Conservation (phyloP, 2,329 filamentous ascomycete species). For the Epichloe uncinata region DNA sequence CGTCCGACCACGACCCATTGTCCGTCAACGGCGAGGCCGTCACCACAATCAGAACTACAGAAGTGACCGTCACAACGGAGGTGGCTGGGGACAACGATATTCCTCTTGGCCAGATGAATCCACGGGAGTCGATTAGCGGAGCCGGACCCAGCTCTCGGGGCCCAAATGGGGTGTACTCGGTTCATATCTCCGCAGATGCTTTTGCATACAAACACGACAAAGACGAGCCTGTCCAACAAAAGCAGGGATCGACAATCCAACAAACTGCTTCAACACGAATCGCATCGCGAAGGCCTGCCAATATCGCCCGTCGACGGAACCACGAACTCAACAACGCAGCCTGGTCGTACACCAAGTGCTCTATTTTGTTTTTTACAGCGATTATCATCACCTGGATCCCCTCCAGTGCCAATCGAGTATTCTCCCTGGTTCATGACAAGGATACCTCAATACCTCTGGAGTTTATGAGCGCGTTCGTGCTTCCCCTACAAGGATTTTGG, state of each 20-base stretch:
- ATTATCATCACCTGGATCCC: constrained; percentile 59
- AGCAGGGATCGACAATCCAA: constrained; percentile 12
- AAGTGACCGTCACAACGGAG: constrained; percentile 50
- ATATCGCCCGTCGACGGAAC: constrained; percentile 22
- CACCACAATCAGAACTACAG: constrained; percentile 42
- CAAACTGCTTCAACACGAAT: constrained; percentile 8
- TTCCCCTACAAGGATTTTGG: constrained; percentile 77
- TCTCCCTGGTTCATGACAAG: constrained; percentile 46
- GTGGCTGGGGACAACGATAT: constrained; percentile 11
- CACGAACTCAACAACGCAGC: constrained; percentile 48
- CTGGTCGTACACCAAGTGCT: constrained; percentile 57
- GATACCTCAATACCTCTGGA: constrained; percentile 45
- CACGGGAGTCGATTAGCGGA: constrained; percentile 6
- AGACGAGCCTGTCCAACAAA: constrained; percentile 15
- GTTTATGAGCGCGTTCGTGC: constrained; percentile 57
- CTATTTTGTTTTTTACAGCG: constrained; percentile 58
- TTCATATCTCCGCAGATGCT: constrained; percentile 32
- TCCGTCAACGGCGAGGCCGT: constrained; percentile 30
- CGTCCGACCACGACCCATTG: constrained; percentile 28
- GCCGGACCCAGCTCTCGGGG: constrained; percentile 6
- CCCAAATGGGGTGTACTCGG: constrained; percentile 29
- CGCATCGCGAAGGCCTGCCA: constrained; percentile 13
- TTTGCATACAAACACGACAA: constrained; percentile 3
- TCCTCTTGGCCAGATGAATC: constrained; percentile 13
- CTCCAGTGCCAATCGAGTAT: constrained; percentile 65